A percentile compares a stretch with the other conserved stretches of the same genome.
phyloP scores from a whole-genome alignment of 352 stramenopile species.

The Phytophthora sp. region DNA sequence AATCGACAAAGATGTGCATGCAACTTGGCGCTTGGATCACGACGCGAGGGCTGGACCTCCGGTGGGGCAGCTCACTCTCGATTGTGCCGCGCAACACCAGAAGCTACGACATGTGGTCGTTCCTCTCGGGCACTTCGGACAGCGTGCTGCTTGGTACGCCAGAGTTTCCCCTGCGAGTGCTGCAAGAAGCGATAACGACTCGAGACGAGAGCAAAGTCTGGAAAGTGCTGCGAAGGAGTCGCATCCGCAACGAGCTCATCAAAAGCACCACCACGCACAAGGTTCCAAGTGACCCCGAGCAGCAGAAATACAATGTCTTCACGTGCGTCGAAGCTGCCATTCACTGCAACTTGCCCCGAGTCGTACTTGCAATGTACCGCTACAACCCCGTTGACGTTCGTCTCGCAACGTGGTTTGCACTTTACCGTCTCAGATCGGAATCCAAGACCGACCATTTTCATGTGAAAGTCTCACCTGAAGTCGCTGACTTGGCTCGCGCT shows the following conservation, averaged over 20 bases:
- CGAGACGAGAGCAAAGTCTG: constrained; percentile 8
- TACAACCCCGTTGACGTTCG: constrained; percentile 16
- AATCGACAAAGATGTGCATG: constrained; percentile 16
- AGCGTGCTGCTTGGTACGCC: not conserved
- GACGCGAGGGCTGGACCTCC: not conserved
- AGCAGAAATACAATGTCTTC: constrained; percentile 32
- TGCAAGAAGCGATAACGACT: constrained; percentile 23
- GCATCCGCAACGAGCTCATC: constrained; percentile 20
- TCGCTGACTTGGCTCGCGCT: constrained; percentile 7
- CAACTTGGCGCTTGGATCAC: not conserved
- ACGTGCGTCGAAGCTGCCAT: constrained; percentile 30
- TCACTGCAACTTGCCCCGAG: not conserved
- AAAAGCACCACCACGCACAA: constrained; percentile 15
- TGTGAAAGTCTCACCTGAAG: constrained; percentile 11
- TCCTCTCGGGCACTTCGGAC: not conserved
- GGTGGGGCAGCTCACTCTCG: constrained; percentile 1
- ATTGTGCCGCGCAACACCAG: not conserved
- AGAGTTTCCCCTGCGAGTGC: constrained; percentile 21
- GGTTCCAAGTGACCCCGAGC: constrained; percentile 16
- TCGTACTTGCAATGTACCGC: constrained; percentile 19
- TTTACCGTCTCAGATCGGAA: constrained; percentile 24
- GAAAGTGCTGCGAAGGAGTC: constrained; percentile 13
- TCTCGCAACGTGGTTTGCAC: constrained; percentile 23
- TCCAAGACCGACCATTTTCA: not conserved
- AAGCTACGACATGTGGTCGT: constrained; percentile 8